These are phyloP conservation scores for Triangularia verruculosa DNA, from an alignment of 2,329 filamentous ascomycete genomes.

Conservation along the genomic window DNA sequence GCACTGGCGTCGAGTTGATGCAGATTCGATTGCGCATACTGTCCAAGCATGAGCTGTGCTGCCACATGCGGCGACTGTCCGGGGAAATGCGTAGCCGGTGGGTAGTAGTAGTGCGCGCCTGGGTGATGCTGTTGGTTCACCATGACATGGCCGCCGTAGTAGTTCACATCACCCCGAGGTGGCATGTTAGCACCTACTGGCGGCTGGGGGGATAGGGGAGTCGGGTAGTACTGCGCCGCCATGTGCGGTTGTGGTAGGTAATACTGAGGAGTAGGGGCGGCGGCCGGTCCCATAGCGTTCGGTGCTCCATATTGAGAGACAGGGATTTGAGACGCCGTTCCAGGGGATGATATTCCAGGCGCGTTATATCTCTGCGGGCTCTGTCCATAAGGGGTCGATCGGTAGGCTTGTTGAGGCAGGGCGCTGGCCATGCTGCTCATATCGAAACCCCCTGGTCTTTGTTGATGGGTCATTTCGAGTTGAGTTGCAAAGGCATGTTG, in stretches of 20 bases:
- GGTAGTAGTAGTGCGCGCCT: slow-evolving; percentile 44
- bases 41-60: slow-evolving; percentile 35
- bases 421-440: slow-evolving; percentile 46
- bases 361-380: slow-evolving; percentile 34
- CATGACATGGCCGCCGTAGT: slow-evolving; percentile 44
- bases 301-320: slow-evolving; percentile 39
- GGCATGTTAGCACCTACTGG: slow-evolving; percentile 31
- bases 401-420: slow-evolving; percentile 43
- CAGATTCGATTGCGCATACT: slow-evolving; percentile 34
- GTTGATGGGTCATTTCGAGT: slow-evolving; percentile 40
- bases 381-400: slow-evolving; percentile 38
- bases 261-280: slow-evolving; percentile 41
- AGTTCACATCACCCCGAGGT: slow-evolving; percentile 40
- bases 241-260: slow-evolving; percentile 45
- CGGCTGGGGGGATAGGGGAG: slow-evolving; percentile 39
- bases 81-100: slow-evolving; percentile 38
- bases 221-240: slow-evolving; percentile 43
- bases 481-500: slow-evolving; percentile 43
- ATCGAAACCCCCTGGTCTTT: slow-evolving; percentile 42
- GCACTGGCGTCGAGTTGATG: slow-evolving; percentile 29
- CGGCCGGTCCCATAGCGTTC: slow-evolving; percentile 35
- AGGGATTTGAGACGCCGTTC: slow-evolving; percentile 15
- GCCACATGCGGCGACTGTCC: slow-evolving; percentile 34
- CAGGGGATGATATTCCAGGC: slow-evolving; percentile 29
- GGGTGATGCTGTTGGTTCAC: slow-evolving; percentile 39